Base-by-base conservation (phyloP, 2,329 filamentous ascomycete species). In the Aspergillus puulaauensis region DNA sequence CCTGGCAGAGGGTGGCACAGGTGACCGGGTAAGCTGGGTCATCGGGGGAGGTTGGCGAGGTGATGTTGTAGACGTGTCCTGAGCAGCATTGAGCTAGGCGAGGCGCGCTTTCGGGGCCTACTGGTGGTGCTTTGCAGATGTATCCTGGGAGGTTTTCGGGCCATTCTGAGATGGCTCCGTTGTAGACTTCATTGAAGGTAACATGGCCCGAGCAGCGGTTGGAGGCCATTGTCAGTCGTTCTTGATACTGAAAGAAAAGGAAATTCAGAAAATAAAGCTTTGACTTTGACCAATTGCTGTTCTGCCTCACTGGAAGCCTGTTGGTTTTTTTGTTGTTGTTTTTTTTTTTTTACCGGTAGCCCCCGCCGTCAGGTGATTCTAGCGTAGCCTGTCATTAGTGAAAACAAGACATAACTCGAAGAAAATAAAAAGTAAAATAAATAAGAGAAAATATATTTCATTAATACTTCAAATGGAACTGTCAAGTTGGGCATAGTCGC, bases 31-130 rank as follows among this genome's bases (percentile, higher is more conserved):
- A 52, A 6, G 50, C 50, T 14, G 50, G 50, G 40, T 52, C 39
- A 8, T 52, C 50, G 6, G 50, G 40, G 50, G 11, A 33, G 3
- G 50, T 52, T n/a, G 50, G 50, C 6, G 50, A 31, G 7, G 50
- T 52, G 24, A 52, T 52, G 24, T 52, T 52, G 40, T 52, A 52
- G 7, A 52, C 39, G 12, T 40, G 33, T 2, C 40, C 50, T 12
- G 50, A 52, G 50, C 50, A 52, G 50, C 50, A 52, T 11, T 52
- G 23, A 4, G 50, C 39, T 15, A 52, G 21, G 24, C 50, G 50
- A 6, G 17, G 6, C 6, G 39, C 50, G 39, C 17, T 40, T 14
- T 35, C 15, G 40, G 17, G 40, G 23, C 50, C 50, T 14, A 52
- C 27, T 21, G 50, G 50, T 4, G 50, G 50, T 7, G 50, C 45